Evolutionary conservation across 371 early-diverging fungal genomes (phyloP).

Genomic region (Mortierella sp.): DNA sequence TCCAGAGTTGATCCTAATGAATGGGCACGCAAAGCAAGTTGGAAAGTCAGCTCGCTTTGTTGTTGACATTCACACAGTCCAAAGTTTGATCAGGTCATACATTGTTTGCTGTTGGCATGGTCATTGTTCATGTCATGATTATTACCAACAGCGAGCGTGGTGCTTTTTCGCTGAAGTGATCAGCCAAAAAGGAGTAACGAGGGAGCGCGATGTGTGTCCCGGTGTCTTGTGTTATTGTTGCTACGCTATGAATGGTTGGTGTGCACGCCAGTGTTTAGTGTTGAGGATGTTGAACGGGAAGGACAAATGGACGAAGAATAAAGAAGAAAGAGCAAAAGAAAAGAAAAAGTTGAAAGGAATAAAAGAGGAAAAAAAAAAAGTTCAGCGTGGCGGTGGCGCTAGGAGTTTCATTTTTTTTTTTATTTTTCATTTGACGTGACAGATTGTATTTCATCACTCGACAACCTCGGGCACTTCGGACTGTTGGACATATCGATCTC

Average conservation of each 20-base stretch:
- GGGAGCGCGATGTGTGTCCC: background rate
- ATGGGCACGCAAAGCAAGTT: background rate
- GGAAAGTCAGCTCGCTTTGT: background rate
- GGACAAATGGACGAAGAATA: background rate
- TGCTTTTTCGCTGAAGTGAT: background rate
- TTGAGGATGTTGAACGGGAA: background rate
- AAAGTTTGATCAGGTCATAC: background rate
- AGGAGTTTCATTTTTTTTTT: background rate
- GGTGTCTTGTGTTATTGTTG: background rate
- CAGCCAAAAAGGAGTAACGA: background rate
- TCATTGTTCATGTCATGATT: background rate
- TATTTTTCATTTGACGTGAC: background rate
- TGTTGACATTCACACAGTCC: background rate
- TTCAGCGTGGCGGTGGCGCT: background rate
- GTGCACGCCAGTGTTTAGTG: background rate
- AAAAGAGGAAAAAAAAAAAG: background rate
- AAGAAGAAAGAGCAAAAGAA: background rate
- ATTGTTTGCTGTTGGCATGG: background rate
- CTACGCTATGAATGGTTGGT: background rate
- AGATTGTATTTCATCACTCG: constrained; percentile 19
- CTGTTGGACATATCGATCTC: constrained; percentile 40
- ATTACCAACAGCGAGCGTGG: background rate
- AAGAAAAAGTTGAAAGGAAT: background rate
- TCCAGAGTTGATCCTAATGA: background rate
- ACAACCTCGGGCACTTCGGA: constrained; percentile 55